Conservation (phyloP, 116 monocot genomes). For the Posidonia oceanica region DNA sequence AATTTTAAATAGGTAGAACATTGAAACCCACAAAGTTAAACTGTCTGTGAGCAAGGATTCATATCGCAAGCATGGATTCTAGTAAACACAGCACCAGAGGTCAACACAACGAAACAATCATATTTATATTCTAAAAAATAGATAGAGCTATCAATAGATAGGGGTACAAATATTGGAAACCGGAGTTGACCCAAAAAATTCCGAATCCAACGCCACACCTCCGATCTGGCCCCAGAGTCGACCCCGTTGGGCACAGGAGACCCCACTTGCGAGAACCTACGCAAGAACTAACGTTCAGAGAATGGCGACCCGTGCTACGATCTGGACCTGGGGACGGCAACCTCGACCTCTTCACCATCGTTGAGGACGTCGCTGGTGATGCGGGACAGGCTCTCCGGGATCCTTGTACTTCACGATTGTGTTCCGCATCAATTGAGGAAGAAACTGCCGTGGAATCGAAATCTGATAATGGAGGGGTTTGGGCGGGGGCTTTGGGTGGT, state of each 20-base stretch:
- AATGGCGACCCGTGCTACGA: constrained; percentile 6
- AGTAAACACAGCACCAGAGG: no score
- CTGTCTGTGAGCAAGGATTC: no score
- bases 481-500: no score
- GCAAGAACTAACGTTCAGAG: constrained; percentile 28
- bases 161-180: no score
- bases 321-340: not conserved
- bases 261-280: constrained; percentile 16
- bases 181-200: not conserved
- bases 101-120: no score
- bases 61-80: no score
- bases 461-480: no score
- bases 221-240: constrained; percentile 17
- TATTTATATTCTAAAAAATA: no score
- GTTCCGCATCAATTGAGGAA: constrained; percentile 37
- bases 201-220: constrained; percentile 20
- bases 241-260: constrained; percentile 33
- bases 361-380: constrained; percentile 75
- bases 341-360: constrained; percentile 36
- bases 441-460: not conserved
- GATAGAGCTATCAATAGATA: no score
- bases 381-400: constrained; percentile 79
- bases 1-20: no score
- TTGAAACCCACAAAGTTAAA: no score
- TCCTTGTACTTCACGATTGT: constrained; percentile 78